Evolutionary conservation across 768 basidiomycete genomes (phyloP).

Genomic region (Lentinula sp.): DNA sequence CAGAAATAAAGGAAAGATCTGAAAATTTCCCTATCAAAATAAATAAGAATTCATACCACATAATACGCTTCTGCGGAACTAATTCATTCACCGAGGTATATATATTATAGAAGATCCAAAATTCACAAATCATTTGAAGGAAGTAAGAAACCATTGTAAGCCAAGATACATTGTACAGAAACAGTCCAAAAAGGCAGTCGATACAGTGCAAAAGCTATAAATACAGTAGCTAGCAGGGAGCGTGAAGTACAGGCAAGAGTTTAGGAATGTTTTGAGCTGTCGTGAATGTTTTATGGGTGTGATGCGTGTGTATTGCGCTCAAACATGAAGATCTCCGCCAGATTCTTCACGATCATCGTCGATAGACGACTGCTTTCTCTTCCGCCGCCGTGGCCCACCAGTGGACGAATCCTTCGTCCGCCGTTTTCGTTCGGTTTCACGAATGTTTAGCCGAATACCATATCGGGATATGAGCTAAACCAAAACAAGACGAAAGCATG

Average conservation of each 20-base stretch:
- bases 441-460: slow-evolving; percentile 54
- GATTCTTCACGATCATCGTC: background rate
- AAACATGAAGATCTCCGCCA: background rate
- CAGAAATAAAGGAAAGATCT: slow-evolving; percentile 30
- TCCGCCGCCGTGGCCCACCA: background rate
- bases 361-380: background rate
- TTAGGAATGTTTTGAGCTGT: background rate
- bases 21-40: background rate
- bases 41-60: too few species aligned
- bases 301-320: background rate
- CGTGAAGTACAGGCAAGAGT: background rate
- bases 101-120: too few species aligned
- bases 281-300: background rate
- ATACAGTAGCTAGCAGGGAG: background rate
- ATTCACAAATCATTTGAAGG: too few species aligned
- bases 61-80: too few species aligned
- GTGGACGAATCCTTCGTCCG: slow-evolving; percentile 28
- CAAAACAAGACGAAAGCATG: background rate
- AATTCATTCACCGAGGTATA: too few species aligned
- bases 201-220: background rate
- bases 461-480: slow-evolving; percentile 45
- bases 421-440: slow-evolving; percentile 51
- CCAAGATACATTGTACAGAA: too few species aligned
- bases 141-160: too few species aligned
- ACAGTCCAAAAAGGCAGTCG: background rate